Evolutionary conservation across 2,329 filamentous ascomycete species (phyloP).

Genomic region (Sarocladium strictum): DNA sequence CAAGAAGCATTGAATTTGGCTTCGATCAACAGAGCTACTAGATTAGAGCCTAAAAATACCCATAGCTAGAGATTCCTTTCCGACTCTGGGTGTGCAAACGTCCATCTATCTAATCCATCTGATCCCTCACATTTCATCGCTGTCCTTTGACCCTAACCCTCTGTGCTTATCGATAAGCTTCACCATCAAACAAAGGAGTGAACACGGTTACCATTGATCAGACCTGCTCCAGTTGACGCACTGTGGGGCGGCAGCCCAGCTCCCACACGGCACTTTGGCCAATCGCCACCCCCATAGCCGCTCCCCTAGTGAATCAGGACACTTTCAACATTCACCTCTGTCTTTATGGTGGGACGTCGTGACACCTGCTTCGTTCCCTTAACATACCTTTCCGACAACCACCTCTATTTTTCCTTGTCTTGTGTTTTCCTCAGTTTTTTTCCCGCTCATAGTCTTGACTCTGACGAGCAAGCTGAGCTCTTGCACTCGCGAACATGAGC

Average conservation of each 20-base stretch:
- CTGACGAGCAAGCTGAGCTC: slow-evolving; percentile 28
- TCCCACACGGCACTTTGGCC: background rate
- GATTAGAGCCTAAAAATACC: no score
- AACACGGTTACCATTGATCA: slow-evolving; percentile 10
- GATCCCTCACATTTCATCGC: no score
- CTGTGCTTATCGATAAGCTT: background rate
- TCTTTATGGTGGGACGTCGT: background rate
- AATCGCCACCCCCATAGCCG: slow-evolving; percentile 10
- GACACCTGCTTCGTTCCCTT: background rate
- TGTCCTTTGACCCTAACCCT: background rate
- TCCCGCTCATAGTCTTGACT: slow-evolving; percentile 1
- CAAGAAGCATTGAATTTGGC: background rate
- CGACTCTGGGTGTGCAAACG: no score
- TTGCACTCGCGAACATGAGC: slow-evolving; percentile 58
- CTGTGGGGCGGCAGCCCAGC: slow-evolving; percentile 1
- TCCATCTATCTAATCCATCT: background rate
- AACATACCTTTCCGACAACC: background rate
- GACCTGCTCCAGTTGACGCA: slow-evolving; percentile 3
- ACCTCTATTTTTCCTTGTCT: slow-evolving; percentile 2
- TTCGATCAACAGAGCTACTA: no score
- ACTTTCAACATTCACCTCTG: slow-evolving; percentile 12
- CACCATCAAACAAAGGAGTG: background rate
- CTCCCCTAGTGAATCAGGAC: slow-evolving; percentile 13
- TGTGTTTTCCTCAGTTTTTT: slow-evolving; percentile 13
- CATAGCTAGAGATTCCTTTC: no score